A percentile compares a stretch with the other conserved stretches of the same genome.
Conservation (phyloP, 805 yeast species). For the Saccharomycopsis sp. region DNA sequence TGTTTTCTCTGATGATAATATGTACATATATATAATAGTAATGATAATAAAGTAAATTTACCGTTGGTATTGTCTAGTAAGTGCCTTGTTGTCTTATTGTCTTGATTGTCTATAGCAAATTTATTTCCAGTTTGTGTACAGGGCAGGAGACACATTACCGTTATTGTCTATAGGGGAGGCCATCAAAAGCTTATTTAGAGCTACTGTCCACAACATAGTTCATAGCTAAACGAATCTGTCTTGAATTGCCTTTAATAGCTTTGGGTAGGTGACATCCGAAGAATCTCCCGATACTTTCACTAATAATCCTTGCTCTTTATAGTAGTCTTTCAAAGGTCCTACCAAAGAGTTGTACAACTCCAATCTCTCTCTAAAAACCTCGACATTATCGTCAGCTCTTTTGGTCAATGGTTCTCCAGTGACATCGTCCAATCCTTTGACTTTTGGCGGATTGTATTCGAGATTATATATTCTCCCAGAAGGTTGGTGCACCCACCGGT, state of each 20-base stretch:
- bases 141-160: no score
- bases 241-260: conserved; percentile 41
- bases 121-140: neutral
- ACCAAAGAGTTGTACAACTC: conserved; percentile 53
- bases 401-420: conserved; percentile 83
- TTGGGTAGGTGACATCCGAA: conserved; percentile 77
- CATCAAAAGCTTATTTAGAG: no score
- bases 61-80: no score
- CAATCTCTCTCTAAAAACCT: conserved; percentile 61
- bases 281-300: conserved; percentile 70
- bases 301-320: conserved; percentile 43
- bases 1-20: neutral
- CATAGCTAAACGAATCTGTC: conserved; percentile 31
- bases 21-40: neutral
- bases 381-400: conserved; percentile 78
- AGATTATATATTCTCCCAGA: conserved; percentile 85
- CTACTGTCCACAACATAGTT: no score
- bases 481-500: conserved; percentile 75
- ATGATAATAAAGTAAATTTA: no score
- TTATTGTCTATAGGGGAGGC: no score
- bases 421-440: conserved; percentile 73
- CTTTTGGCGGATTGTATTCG: conserved; percentile 84
- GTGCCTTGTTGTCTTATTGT: no score
- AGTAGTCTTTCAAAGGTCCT: conserved; percentile 60
- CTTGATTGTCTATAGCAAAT: neutral